These are phyloP conservation scores for Nevesoporus exiguus DNA, from an alignment of 768 basidiomycete species.

Conservation along the genomic window DNA sequence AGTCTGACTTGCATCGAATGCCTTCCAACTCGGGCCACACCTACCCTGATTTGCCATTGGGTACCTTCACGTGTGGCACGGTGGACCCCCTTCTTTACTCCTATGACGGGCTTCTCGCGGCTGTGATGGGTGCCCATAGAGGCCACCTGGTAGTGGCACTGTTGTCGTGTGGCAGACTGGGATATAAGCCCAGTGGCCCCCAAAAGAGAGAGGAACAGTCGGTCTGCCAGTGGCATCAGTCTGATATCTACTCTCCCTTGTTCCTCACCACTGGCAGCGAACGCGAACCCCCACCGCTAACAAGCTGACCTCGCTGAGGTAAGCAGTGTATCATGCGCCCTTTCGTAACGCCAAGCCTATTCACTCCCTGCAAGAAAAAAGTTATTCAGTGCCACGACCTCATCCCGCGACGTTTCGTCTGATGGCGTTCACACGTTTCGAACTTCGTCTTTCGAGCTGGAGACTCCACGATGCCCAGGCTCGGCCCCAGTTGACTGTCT, in stretches of 20 bases:
- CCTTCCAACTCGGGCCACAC: background rate
- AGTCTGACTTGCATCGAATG: background rate
- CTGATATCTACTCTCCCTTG: slow-evolving; percentile 4
- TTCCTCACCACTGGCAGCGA: background rate
- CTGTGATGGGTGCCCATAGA: slow-evolving; percentile 19
- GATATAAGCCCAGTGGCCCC: slow-evolving; percentile 16
- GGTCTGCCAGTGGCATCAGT: slow-evolving; percentile 6
- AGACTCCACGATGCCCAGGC: slow-evolving; percentile 18
- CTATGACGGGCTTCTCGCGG: slow-evolving; percentile 22
- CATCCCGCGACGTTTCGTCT: background rate
- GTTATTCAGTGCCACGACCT: background rate
- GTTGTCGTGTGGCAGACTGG: slow-evolving; percentile 24
- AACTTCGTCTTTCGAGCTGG: slow-evolving; percentile 22
- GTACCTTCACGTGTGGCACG: slow-evolving; percentile 1
- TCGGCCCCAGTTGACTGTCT: slow-evolving; percentile 21
- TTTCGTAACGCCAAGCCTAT: background rate
- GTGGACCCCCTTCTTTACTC: slow-evolving; percentile 14
- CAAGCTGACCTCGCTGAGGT: background rate
- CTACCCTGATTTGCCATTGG: slow-evolving; percentile 10
- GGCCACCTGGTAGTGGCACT: slow-evolving; percentile 28
- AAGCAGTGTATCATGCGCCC: background rate
- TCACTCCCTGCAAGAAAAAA: slow-evolving; percentile 4
- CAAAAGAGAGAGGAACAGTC: slow-evolving; percentile 1
- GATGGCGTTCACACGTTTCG: slow-evolving; percentile 27
- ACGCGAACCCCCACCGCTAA: background rate